These are phyloP conservation scores for Phalaenopsis aphrodite DNA, from an alignment of 106 monocot genomes.

Conservation along the genomic window DNA sequence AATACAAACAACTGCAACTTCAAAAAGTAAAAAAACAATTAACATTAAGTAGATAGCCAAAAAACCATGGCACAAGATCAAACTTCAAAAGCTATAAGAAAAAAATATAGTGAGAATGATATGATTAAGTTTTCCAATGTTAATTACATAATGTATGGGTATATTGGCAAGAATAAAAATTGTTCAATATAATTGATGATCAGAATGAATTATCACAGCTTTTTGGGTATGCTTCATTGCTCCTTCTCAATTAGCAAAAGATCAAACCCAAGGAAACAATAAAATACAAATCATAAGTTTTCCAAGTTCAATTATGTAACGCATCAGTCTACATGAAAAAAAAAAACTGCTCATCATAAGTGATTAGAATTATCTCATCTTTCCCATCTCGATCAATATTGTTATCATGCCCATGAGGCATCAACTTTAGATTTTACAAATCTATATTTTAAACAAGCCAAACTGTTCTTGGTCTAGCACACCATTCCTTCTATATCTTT, in stretches of 20 bases:
- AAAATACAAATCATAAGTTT: too few species aligned
- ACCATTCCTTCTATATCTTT: not conserved
- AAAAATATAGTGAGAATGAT: not conserved
- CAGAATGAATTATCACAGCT: too few species aligned
- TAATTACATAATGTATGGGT: not conserved
- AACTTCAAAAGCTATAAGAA: not conserved
- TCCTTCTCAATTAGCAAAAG: too few species aligned
- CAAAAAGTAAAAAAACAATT: not conserved
- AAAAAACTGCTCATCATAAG: too few species aligned
- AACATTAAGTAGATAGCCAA: not conserved
- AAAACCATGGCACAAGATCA: not conserved
- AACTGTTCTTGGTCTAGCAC: not conserved
- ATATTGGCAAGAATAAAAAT: not conserved
- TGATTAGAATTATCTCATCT: too few species aligned
- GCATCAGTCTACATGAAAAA: too few species aligned
- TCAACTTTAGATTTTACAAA: too few species aligned
- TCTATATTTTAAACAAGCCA: not conserved
- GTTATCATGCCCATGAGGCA: too few species aligned
- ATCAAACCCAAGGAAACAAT: too few species aligned
- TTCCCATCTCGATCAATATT: too few species aligned
- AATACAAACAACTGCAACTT: not conserved
- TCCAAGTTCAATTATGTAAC: too few species aligned
- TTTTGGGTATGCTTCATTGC: too few species aligned
- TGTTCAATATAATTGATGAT: not conserved
- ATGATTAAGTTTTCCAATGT: not conserved